A percentile compares a stretch with the other conserved stretches of the same genome.
phyloP scores from a whole-genome alignment of 331 rosid genomes.

The Dryas integrifolia region DNA sequence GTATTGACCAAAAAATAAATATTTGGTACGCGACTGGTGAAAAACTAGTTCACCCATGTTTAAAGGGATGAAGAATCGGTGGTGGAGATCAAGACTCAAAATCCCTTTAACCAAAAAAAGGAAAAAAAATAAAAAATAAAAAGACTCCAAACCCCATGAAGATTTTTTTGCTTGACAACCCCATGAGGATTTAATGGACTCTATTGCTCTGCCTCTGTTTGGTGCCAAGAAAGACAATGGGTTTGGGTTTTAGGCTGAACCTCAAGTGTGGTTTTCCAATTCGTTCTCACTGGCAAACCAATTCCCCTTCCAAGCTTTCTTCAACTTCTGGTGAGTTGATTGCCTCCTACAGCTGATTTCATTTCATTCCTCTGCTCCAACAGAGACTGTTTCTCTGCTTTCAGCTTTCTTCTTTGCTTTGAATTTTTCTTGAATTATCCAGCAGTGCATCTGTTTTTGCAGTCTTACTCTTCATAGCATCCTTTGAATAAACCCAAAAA shows the following conservation, averaged over 20 bases:
- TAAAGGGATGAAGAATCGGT: slow-evolving; percentile 18
- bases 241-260: slow-evolving; percentile 57
- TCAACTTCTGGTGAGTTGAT: slow-evolving; percentile 55
- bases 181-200: slow-evolving; percentile 44
- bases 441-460: not conserved
- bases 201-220: slow-evolving; percentile 32
- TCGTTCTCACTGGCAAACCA: slow-evolving; percentile 43
- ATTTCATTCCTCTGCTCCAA: not conserved
- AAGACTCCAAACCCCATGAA: not conserved
- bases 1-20: no score
- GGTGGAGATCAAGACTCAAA: not conserved
- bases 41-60: not conserved
- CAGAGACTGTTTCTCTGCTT: not conserved
- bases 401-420: not conserved
- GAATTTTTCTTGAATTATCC: not conserved
- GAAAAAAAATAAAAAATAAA: no score
- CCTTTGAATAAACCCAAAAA: no score
- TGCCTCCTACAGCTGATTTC: not conserved
- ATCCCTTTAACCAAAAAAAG: no score
- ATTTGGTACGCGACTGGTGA: not conserved
- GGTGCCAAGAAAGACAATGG: slow-evolving; percentile 48
- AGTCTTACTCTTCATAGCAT: not conserved
- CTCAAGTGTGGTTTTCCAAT: slow-evolving; percentile 44
- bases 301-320: slow-evolving; percentile 44
- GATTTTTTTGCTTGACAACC: not conserved